Evolutionary conservation across 2,329 filamentous ascomycete species (phyloP).

Genomic region (Chaetomium globosum): DNA sequence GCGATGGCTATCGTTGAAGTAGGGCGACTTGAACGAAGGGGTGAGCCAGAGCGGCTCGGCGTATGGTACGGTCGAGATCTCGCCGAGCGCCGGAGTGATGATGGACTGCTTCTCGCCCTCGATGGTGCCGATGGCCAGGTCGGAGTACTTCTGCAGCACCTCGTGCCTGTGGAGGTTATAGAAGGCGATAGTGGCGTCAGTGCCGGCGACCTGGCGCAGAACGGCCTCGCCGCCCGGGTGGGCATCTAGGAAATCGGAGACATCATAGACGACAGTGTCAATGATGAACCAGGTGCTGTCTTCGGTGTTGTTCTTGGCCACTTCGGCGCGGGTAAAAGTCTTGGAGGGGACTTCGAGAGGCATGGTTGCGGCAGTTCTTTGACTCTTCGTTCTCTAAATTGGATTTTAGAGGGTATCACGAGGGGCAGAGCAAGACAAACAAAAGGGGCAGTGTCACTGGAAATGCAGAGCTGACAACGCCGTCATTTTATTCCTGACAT

Average conservation of each 20-base stretch:
- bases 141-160: conserved; percentile 77
- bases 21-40: conserved; percentile 75
- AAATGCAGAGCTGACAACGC: conserved; percentile 7
- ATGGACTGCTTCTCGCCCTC: conserved; percentile 75
- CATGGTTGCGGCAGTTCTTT: conserved; percentile 40
- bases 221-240: conserved; percentile 83
- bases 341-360: conserved; percentile 45
- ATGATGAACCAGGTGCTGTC: conserved; percentile 82
- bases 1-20: conserved; percentile 76
- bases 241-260: conserved; percentile 80
- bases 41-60: conserved; percentile 83
- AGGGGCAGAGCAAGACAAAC: not conserved
- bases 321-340: conserved; percentile 64
- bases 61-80: conserved; percentile 77
- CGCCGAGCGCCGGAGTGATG: conserved; percentile 68
- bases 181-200: conserved; percentile 79
- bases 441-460: conserved; percentile 14
- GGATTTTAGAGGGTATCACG: conserved; percentile 11
- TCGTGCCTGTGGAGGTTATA: conserved; percentile 93
- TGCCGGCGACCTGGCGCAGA: conserved; percentile 76
- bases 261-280: conserved; percentile 84
- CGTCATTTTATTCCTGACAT: conserved; percentile 16
- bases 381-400: not conserved
- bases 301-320: conserved; percentile 74
- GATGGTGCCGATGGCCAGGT: conserved; percentile 74